Conservation (phyloP, 768 basidiomycete species). For the Trametes sanguinea region DNA sequence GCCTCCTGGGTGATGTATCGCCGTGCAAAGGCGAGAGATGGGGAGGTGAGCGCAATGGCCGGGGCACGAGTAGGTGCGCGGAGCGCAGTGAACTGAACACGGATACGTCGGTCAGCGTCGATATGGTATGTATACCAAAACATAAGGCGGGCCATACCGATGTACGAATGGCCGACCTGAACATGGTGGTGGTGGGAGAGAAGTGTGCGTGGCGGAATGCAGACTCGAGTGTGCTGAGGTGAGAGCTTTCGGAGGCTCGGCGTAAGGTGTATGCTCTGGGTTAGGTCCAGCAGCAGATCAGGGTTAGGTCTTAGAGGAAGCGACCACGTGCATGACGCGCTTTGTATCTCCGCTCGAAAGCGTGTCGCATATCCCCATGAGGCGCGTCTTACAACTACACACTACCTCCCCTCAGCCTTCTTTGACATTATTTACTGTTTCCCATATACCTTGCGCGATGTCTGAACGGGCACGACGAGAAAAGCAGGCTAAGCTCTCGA, state of each 20-base stretch:
- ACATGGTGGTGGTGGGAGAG: conserved; percentile 40
- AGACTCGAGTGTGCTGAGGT: conserved; percentile 13
- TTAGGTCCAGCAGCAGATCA: neutral
- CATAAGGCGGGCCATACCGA: conserved; percentile 50
- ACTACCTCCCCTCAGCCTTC: neutral
- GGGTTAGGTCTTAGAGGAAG: conserved; percentile 10
- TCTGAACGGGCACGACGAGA: conserved; percentile 31
- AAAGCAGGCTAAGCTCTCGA: conserved; percentile 39
- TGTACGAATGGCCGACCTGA: conserved; percentile 46
- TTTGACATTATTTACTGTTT: neutral
- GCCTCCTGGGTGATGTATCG: conserved; percentile 66
- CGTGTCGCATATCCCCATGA: conserved; percentile 25
- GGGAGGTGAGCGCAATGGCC: conserved; percentile 22
- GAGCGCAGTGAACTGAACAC: conserved; percentile 18
- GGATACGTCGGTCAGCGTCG: neutral
- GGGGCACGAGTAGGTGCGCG: conserved; percentile 20
- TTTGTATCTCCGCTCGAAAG: conserved; percentile 34
- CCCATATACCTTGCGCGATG: conserved; percentile 24
- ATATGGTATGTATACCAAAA: neutral
- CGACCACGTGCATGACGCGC: conserved; percentile 25
- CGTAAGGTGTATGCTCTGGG: conserved; percentile 2
- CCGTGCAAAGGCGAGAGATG: conserved; percentile 31
- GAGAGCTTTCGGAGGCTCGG: conserved; percentile 16
- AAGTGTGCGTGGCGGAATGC: conserved; percentile 10
- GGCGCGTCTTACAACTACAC: conserved; percentile 24